These are phyloP conservation scores for Oryza glaberrima DNA, from an alignment of 176 grass and related monocot species.

Conservation along the genomic window DNA sequence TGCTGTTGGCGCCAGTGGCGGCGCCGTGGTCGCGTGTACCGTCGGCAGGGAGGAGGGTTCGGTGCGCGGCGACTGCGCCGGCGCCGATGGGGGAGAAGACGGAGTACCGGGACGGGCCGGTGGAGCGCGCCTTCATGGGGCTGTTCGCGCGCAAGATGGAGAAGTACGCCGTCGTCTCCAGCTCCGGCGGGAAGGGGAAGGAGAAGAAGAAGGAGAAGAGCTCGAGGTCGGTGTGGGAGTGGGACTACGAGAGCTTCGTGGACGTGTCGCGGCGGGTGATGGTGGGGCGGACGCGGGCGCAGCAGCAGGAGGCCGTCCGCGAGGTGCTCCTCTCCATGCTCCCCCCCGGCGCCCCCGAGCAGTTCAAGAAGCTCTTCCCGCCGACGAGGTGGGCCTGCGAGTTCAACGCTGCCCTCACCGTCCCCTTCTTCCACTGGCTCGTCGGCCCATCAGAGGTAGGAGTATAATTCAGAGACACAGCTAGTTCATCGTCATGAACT, in stretches of 20 bases:
- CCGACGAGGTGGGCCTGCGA: conserved; percentile 79
- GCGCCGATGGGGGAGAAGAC: conserved; percentile 96
- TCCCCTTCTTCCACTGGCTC: conserved; percentile 95
- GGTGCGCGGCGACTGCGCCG: conserved; percentile 61
- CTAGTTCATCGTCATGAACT: no score
- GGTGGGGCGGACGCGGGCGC: conserved; percentile 64
- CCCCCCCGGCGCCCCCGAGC: conserved; percentile 69
- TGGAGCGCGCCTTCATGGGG: conserved; percentile 85
- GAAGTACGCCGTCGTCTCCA: conserved; percentile 52
- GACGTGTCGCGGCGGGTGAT: conserved; percentile 87
- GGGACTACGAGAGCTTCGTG: conserved; percentile 93
- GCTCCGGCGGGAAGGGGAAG: not conserved
- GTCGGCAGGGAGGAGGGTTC: conserved; percentile 2
- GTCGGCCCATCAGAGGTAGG: conserved; percentile 71
- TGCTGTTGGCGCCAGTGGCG: conserved; percentile 23
- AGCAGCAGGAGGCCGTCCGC: conserved; percentile 91
- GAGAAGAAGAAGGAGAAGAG: conserved; percentile 23
- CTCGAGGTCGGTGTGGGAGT: conserved; percentile 58
- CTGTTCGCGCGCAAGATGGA: conserved; percentile 93
- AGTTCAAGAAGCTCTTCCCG: conserved; percentile 88
- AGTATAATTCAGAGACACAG: conserved; percentile 11
- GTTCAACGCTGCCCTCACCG: conserved; percentile 91
- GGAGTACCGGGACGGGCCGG: conserved; percentile 72
- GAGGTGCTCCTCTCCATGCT: conserved; percentile 93
- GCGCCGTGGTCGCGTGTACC: conserved; percentile 14